A percentile compares a stretch with the other conserved stretches of the same genome.
Conservation (phyloP, 176 grass and related monocot species). For the Calamus simplicifolius region DNA sequence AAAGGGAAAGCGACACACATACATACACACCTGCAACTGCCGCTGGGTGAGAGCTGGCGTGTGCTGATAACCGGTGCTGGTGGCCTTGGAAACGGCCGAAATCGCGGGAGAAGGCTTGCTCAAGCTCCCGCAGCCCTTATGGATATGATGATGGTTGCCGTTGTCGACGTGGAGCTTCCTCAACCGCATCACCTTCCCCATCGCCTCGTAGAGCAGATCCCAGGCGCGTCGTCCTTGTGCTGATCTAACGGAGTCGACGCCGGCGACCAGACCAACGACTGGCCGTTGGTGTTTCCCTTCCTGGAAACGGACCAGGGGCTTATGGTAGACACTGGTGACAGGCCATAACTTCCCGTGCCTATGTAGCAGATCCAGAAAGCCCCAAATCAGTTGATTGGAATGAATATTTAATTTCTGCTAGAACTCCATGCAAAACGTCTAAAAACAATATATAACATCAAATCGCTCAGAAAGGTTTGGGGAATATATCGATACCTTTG, state of each 20-base stretch:
- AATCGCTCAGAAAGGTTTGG: too few relatives aligned
- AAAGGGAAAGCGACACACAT: slow-evolving; percentile 20
- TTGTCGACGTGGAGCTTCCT: slow-evolving; percentile 14
- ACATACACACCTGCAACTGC: slow-evolving; percentile 43
- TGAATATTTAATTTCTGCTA: too few relatives aligned
- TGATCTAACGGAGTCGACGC: slow-evolving; percentile 60
- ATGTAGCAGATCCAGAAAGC: neutral
- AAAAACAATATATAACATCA: too few relatives aligned
- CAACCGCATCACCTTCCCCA: slow-evolving; percentile 55
- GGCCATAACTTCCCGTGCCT: slow-evolving; percentile 20
- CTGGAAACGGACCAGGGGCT: slow-evolving; percentile 33
- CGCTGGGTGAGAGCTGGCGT: slow-evolving; percentile 41
- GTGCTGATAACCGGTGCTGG: slow-evolving; percentile 26
- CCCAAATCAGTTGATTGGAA: too few relatives aligned
- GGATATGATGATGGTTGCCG: neutral
- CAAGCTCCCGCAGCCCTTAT: neutral
- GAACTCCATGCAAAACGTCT: too few relatives aligned
- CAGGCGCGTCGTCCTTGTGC: slow-evolving; percentile 37
- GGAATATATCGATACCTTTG: slow-evolving; percentile 1
- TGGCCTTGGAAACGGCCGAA: neutral
- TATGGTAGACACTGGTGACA: slow-evolving; percentile 65
- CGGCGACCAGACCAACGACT: slow-evolving; percentile 58
- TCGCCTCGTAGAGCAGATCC: slow-evolving; percentile 56
- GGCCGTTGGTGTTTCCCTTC: slow-evolving; percentile 52
- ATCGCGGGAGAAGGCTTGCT: slow-evolving; percentile 29